A percentile compares a stretch with the other conserved stretches of the same genome.
Conservation (phyloP, 164 flowering plant genomes). For the grape (Vitis vinifera) region ASM3070453v1 NC_081806.1:8406001-8406500, state of each 20-base stretch:
- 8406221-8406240: neutral
- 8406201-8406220: neutral
- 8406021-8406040: slow-evolving; percentile 74
- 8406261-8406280: slow-evolving; percentile 83
- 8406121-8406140: slow-evolving; percentile 7
- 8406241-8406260: slow-evolving; percentile 44
- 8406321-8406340: slow-evolving; percentile 69
- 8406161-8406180: neutral
- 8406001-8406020: slow-evolving; percentile 54
- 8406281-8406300: slow-evolving; percentile 64
- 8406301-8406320: slow-evolving; percentile 84
- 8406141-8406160: neutral
- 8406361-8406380: slow-evolving; percentile 78
- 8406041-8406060: slow-evolving; percentile 70
- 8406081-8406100: slow-evolving; percentile 75
- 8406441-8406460: slow-evolving; percentile 18
- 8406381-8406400: slow-evolving; percentile 85
- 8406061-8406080: slow-evolving; percentile 75
- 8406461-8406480: slow-evolving; percentile 14
- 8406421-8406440: slow-evolving; percentile 53
- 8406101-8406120: slow-evolving; percentile 73
- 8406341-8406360: slow-evolving; percentile 65
- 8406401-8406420: slow-evolving; percentile 99
- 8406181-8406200: slow-evolving; percentile 1
- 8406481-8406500: slow-evolving; percentile 12